Conservation (phyloP, 2,329 filamentous ascomycete species). For the Sphaceloma murrayae region DNA sequence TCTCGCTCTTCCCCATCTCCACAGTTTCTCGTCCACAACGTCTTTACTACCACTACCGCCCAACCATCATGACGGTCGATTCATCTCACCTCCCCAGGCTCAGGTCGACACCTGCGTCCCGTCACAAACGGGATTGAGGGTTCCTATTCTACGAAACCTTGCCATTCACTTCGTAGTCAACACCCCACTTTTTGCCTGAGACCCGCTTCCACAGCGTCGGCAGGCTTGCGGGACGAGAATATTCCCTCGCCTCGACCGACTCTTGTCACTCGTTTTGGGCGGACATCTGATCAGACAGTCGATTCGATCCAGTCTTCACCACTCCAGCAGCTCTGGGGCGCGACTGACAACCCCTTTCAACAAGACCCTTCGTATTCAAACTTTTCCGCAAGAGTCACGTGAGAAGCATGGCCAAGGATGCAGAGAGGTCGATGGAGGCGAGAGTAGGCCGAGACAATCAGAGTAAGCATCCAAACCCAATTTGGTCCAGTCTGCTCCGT, state of each 20-base stretch:
- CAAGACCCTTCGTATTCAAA: not conserved
- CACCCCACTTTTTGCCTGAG: conserved; percentile 27
- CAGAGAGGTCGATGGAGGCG: conserved; percentile 49
- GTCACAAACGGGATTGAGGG: conserved; percentile 42
- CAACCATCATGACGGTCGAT: conserved; percentile 18
- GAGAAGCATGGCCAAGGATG: conserved; percentile 35
- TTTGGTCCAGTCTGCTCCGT: conserved; percentile 19
- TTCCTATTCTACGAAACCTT: conserved; percentile 18
- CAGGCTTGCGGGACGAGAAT: not conserved
- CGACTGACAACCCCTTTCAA: no score
- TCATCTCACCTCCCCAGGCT: conserved; percentile 33
- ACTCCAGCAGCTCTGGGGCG: no score
- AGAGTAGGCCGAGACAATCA: conserved; percentile 70
- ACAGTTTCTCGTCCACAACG: conserved; percentile 7
- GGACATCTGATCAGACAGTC: not conserved
- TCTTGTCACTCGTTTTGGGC: conserved; percentile 12
- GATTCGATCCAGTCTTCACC: not conserved
- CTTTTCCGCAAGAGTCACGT: conserved; percentile 7
- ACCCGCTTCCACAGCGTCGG: conserved; percentile 10
- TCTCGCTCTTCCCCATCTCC: not conserved
- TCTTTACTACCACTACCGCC: conserved; percentile 13
- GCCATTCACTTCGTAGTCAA: conserved; percentile 16
- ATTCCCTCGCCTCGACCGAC: conserved; percentile 6
- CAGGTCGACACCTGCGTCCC: conserved; percentile 38
- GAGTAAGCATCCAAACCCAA: conserved; percentile 42